Evolutionary conservation across 352 stramenopile genomes (phyloP).

Genomic region (Pythium apleroticum): DNA sequence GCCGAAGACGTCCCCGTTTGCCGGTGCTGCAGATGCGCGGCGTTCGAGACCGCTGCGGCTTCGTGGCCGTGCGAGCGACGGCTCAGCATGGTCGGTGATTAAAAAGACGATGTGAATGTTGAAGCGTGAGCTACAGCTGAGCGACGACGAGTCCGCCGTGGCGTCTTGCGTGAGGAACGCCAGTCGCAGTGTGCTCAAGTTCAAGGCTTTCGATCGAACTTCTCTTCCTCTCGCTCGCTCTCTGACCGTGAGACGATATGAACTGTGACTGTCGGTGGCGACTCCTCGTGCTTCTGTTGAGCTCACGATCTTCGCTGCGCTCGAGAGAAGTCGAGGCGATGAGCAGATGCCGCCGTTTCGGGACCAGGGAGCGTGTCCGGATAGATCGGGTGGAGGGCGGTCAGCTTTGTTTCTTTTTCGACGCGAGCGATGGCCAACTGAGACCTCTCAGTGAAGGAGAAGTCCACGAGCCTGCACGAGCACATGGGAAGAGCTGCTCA

Average conservation of each 20-base stretch:
- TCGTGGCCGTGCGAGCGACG: neutral
- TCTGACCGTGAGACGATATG: neutral
- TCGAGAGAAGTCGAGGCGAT: neutral
- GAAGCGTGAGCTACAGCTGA: neutral
- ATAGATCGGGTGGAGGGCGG: neutral
- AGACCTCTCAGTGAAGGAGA: neutral
- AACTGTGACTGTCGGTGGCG: neutral
- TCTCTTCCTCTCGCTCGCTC: neutral
- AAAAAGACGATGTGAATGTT: neutral
- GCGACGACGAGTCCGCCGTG: neutral
- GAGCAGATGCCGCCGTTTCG: conserved; percentile 4
- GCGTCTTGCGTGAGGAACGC: conserved; percentile 6
- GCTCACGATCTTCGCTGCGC: neutral
- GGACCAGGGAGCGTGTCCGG: conserved; percentile 2
- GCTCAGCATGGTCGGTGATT: neutral
- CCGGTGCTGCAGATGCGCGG: neutral
- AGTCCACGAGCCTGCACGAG: neutral
- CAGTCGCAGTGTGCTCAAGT: neutral
- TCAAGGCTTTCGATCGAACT: neutral
- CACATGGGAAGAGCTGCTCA: neutral
- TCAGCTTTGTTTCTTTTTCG: neutral
- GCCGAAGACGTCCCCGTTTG: neutral
- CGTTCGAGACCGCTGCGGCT: neutral
- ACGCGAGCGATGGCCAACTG: conserved; percentile 1
- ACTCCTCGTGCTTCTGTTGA: neutral